Conservation (phyloP, 352 stramenopile genomes). For the Pythium brachiatum region DNA sequence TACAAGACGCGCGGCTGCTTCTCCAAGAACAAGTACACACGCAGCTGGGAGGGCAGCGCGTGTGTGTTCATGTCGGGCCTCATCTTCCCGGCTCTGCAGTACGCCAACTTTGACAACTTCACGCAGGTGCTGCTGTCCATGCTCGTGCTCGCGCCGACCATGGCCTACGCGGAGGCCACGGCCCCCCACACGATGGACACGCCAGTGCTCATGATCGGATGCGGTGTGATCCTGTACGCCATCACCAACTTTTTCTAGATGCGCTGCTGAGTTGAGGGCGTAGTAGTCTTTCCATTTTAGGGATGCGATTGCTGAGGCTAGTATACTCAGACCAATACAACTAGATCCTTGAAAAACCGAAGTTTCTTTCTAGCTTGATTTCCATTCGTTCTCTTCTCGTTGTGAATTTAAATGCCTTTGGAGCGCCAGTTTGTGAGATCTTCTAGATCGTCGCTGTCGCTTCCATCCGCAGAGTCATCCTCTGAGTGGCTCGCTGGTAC, state of each 20-base stretch:
- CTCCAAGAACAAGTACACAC: constrained; percentile 78
- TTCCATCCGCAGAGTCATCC: constrained; percentile 21
- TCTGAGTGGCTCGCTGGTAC: background rate
- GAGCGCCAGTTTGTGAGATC: constrained; percentile 44
- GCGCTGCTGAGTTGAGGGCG: too few species aligned
- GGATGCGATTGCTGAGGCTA: background rate
- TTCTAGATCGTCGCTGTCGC: constrained; percentile 31
- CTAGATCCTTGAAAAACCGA: background rate
- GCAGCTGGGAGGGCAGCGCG: constrained; percentile 70
- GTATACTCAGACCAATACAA: background rate
- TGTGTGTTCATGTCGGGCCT: constrained; percentile 80
- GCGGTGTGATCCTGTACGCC: constrained; percentile 68
- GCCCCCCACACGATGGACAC: constrained; percentile 86
- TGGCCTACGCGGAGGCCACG: constrained; percentile 82
- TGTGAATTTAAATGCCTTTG: constrained; percentile 30
- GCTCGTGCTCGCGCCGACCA: constrained; percentile 71
- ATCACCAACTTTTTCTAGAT: constrained; percentile 49
- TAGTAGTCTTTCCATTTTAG: too few species aligned
- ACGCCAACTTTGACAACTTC: constrained; percentile 75
- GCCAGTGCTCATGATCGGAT: constrained; percentile 79
- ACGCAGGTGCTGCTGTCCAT: constrained; percentile 74
- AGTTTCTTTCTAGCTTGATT: constrained; percentile 9
- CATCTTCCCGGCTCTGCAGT: constrained; percentile 76
- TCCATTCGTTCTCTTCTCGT: constrained; percentile 11
- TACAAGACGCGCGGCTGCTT: constrained; percentile 80